Evolutionary conservation across 495 filamentous ascomycete genomes (phyloP), one percentile per base, ranked within the genome.

Genomic region (Aspergillus sparsus): DNA sequence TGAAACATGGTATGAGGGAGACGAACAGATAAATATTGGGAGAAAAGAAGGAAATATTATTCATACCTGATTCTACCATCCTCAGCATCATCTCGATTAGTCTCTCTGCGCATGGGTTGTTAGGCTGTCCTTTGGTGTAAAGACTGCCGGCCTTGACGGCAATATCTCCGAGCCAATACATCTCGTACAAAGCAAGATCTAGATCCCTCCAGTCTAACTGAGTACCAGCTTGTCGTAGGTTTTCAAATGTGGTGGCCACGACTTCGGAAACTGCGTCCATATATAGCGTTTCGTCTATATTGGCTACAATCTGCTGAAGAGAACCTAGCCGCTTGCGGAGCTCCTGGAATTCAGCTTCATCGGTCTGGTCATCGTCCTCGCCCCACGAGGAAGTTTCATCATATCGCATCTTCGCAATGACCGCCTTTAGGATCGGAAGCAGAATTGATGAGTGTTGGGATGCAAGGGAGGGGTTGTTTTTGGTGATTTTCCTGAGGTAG

Each of bases 271-370:
- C 74, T n/a, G 87, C 88, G 13, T 92, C 86, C 42, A 96, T 86
- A 68, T 93, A 97, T 36, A 98, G 81, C 13, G 75, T 75, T 72
- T 97, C 87, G 65, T 98, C 89, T 21, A 95, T 89, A 11, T 84
- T 85, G 8, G 94, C 91, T 21, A 97, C 84, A 33, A 86, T 89
- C 74, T 97, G 94, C 72, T 99, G 94, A 27, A 98, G 77, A 27
- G 90, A 85, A 66, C 93, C 90, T 49, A 99, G 78, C 59, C 87
- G 80, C 69, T 95, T 97, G 53, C 95, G 84, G 42, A 98, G 84
- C 53, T 97, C 93, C 64, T 95, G 89, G 68, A 98, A 98, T 69
- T 99, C 94, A n/a, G 94, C 95, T 70, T 98, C 95, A 69, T 99
- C 94, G 2, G 92, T 96, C 71, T 92, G 87, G 56, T 94, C 91